Evolutionary conservation across 352 stramenopile species (phyloP), one percentile per base, ranked within the genome.

Genomic region (Phytopythium delawarense): DNA sequence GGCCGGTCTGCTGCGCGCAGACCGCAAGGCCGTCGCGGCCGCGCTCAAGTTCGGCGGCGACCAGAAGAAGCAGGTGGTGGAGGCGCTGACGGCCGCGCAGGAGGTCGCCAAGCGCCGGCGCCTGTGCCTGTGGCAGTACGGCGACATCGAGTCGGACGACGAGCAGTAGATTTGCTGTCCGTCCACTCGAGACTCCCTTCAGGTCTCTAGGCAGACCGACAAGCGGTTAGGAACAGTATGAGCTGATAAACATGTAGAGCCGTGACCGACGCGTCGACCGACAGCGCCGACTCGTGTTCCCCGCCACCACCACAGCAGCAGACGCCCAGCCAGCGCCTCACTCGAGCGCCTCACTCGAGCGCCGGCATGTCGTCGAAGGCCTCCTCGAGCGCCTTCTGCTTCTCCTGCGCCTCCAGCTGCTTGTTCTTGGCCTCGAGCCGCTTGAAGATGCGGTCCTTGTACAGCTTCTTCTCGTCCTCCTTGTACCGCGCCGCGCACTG

Each of bases 61-160:
- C 18, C 78, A 86, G 64, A 79, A 90, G 63, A 91, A 93, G 61
- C 79, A 91, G 62, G 76, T 96, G 13, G 84, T 98, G 32, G 84
- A 97, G 12, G 83, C 91, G n/a, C 76, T 99, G 40, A 65, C 92
- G 39, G 79, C 76, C 40, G 92, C 92, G n/a, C 92, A 99, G 71
- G 86, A 97, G 49, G 76, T 62, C 30, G 96, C 96, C 13, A 97
- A 98, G 72, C 94, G 90, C 64, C 89, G 92, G 66, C 94, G 96
- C 52, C 72, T 92, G 60, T 96, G 93, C 59, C 87, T 99, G 76
- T 99, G 96, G 96, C 84, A 91, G 64, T 98, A 99, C 74, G 97
- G 97, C 25, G 97, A 99, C 67, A 91, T 98, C 51, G 93, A 97
- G 65, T 98, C 98, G 60, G 94, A 98, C 61, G 96, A 99, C 61